Evolutionary conservation across 2,329 filamentous ascomycete species (phyloP), one percentile per base, ranked within the genome.

Genomic region (Emmonsiellopsis sp.): DNA sequence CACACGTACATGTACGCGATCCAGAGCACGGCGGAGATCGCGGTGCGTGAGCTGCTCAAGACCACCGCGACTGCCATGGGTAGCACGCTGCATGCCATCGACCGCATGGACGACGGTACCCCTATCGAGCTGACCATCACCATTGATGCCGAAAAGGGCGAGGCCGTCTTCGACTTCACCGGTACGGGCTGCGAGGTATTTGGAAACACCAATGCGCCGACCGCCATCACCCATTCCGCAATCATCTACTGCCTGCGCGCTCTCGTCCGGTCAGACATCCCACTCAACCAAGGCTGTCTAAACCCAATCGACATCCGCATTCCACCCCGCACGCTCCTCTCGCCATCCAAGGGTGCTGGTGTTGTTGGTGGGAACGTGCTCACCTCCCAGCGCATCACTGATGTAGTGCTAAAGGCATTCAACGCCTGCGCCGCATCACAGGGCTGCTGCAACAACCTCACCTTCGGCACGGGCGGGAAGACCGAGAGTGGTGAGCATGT

Each of bases 101-200:
- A 95, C 64, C 89, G 84, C 72, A 93, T 94, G 87, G 89, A 94
- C 61, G 89, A 94, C 61, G 89, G 89, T 30, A 87, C 81, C 8
- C 86, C 87, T 0, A 92, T 94, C 62, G 76, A 79, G 50, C 77
- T 94, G 6, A 85, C 83, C 57, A 79, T 94, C 9, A 84, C 81
- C 1, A 93, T 94, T 58, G 81, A 92, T 62, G 79, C 80, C 0
- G 77, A 83, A 0, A 83, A 86, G 42, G 89, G 87, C 13, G 85
- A 87, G 57, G 89, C 89, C 0, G 73, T 86, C 0, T 94, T 93
- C 63, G 83, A 93, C 68, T 87, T 93, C 66, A 77, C 75, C 0
- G 88, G 88, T 16, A 93, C 88, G 0, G 88, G 88, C 0, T 83
- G 85, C 0, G 86, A 93, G 68, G 85, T 89, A 1, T 89, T 89